A percentile compares a stretch with the other conserved stretches of the same genome.
Evolutionary conservation across 345 rosid species (phyloP).

Genomic region (Sonneratia caseolaris): DNA sequence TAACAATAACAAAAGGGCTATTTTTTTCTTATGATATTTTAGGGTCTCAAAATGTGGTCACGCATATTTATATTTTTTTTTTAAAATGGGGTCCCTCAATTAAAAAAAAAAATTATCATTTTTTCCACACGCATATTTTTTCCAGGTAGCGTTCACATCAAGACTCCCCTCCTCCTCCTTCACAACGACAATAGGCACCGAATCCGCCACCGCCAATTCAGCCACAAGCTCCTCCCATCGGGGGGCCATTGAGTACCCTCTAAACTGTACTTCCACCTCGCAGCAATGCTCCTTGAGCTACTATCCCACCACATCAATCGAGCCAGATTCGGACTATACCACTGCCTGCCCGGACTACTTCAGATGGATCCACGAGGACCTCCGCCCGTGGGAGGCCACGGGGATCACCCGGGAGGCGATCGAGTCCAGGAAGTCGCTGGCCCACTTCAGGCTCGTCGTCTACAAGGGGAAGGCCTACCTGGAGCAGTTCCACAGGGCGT

Average conservation of each 20-base stretch:
- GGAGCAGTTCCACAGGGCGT: conserved; percentile 27
- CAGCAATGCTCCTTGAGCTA: conserved; percentile 25
- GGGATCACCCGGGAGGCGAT: conserved; percentile 47
- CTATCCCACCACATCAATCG: conserved; percentile 27
- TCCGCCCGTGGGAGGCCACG: conserved; percentile 37
- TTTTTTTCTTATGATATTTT: no score
- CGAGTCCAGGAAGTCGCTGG: conserved; percentile 25
- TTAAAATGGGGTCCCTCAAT: no score
- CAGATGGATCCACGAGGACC: conserved; percentile 54
- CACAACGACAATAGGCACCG: background rate
- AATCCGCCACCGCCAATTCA: background rate
- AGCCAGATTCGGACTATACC: conserved; percentile 9
- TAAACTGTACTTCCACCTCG: conserved; percentile 8
- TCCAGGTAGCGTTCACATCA: background rate
- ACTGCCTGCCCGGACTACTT: conserved; percentile 51
- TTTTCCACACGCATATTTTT: background rate
- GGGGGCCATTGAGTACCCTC: background rate
- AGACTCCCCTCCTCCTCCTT: background rate
- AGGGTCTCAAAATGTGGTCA: no score
- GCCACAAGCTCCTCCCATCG: background rate
- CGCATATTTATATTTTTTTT: no score
- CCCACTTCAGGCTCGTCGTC: conserved; percentile 43
- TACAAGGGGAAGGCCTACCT: conserved; percentile 39
- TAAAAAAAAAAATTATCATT: no score
- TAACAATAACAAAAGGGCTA: no score